A percentile compares a stretch with the other conserved stretches of the same genome.
These are phyloP conservation scores for Cercospora sesami DNA, from an alignment of 2,329 filamentous ascomycete genomes.

Conservation along the genomic window DNA sequence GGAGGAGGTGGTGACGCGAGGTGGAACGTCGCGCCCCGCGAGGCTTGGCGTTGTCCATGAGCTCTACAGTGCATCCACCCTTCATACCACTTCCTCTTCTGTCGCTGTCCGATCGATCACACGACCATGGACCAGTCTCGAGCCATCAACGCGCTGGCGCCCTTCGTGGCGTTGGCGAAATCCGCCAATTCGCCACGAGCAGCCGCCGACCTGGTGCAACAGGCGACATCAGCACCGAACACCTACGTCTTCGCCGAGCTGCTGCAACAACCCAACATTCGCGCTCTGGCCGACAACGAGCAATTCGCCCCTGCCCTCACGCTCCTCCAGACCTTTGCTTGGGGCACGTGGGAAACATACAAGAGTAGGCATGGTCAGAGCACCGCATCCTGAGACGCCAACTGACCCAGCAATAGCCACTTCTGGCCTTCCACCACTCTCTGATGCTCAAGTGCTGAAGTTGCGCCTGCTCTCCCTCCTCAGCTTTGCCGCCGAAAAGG, in stretches of 20 bases:
- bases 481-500: conserved; percentile 66
- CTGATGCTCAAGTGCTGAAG: conserved; percentile 73
- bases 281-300: conserved; percentile 63
- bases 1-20: not conserved
- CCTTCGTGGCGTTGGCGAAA: conserved; percentile 87
- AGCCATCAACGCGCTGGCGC: conserved; percentile 65
- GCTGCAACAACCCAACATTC: conserved; percentile 76
- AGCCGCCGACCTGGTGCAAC: conserved; percentile 79
- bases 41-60: not conserved
- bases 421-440: conserved; percentile 66
- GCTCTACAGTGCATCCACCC: not conserved
- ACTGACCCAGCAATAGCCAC: conserved; percentile 43
- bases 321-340: conserved; percentile 84
- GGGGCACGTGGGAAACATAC: conserved; percentile 85
- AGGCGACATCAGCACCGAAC: conserved; percentile 84
- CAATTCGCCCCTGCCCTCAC: conserved; percentile 66
- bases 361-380: conserved; percentile 48
- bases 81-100: not conserved
- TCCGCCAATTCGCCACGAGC: conserved; percentile 80
- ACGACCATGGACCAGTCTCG: conserved; percentile 68
- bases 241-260: conserved; percentile 94
- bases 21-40: not conserved
- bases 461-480: conserved; percentile 88
- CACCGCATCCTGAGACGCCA: conserved; percentile 8
- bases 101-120: not conserved